phyloP scores from a whole-genome alignment of 2,329 filamentous ascomycete species.

The Curvularia sp. region DNA sequence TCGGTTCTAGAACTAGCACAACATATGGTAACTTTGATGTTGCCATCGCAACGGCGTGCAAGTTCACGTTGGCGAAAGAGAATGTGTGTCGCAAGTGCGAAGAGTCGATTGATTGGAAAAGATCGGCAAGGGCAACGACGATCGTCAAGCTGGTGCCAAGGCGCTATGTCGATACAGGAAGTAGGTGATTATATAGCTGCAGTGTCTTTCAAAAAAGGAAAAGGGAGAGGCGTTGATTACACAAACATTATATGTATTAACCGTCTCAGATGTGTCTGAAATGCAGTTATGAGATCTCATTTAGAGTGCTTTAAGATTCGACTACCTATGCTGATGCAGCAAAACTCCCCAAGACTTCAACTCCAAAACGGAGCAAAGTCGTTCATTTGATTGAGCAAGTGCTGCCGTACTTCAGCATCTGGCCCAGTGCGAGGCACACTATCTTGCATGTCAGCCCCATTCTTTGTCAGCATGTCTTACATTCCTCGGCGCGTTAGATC shows the following conservation, averaged over 20 bases:
- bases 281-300: not conserved
- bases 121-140: not conserved
- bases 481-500: not conserved
- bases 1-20: not conserved
- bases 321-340: not conserved
- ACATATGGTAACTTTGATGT: not conserved
- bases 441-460: conserved; percentile 10
- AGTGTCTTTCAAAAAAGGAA: not conserved
- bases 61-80: not conserved
- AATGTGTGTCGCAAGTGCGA: not conserved
- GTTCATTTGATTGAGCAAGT: conserved; percentile 22
- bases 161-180: not conserved
- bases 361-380: conserved; percentile 38
- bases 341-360: not conserved
- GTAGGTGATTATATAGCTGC: not conserved
- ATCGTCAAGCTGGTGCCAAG: not conserved
- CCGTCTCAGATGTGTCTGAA: not conserved
- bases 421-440: conserved; percentile 24
- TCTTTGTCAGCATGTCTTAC: not conserved
- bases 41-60: not conserved
- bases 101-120: not conserved
- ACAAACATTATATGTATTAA: not conserved
- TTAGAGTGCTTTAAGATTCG: not conserved
- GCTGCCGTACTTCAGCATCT: conserved; percentile 23
- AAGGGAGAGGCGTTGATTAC: not conserved